Conservation (phyloP, 139 green algal genomes). For the Chlamydomonas incerta region DNA sequence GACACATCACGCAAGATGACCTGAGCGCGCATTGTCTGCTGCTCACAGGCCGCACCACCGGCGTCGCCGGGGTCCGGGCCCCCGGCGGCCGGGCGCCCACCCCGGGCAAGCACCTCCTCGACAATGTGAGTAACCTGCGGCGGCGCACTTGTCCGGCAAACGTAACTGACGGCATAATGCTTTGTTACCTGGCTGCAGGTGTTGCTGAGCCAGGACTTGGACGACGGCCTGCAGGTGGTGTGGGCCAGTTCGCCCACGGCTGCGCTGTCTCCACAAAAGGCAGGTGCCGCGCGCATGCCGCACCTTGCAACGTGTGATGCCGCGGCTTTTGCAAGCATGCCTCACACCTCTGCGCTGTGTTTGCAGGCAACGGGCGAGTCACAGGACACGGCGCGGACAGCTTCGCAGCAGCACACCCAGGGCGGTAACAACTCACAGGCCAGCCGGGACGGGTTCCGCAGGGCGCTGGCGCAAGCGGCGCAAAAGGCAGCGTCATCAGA, state of each 20-base stretch:
- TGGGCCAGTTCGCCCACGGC: conserved; percentile 40
- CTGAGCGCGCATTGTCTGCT: too few species aligned
- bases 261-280: conserved; percentile 7
- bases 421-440: conserved; percentile 5
- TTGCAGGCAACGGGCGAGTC: neutral
- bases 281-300: neutral
- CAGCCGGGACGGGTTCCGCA: conserved; percentile 12
- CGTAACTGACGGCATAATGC: too few species aligned
- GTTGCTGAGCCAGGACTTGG: conserved; percentile 41
- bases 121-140: conserved; percentile 9
- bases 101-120: conserved; percentile 25
- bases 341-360: too few species aligned
- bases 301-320: neutral
- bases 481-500: neutral
- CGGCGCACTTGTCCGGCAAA: neutral
- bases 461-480: neutral
- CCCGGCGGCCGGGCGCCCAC: neutral
- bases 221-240: conserved; percentile 44
- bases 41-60: too few species aligned
- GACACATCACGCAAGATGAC: too few species aligned
- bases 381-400: conserved; percentile 6
- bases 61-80: neutral
- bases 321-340: too few species aligned
- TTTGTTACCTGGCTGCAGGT: conserved; percentile 15
- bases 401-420: neutral